Conservation (phyloP, 169 alveolate genomes). For the Plasmodium inui region DNA sequence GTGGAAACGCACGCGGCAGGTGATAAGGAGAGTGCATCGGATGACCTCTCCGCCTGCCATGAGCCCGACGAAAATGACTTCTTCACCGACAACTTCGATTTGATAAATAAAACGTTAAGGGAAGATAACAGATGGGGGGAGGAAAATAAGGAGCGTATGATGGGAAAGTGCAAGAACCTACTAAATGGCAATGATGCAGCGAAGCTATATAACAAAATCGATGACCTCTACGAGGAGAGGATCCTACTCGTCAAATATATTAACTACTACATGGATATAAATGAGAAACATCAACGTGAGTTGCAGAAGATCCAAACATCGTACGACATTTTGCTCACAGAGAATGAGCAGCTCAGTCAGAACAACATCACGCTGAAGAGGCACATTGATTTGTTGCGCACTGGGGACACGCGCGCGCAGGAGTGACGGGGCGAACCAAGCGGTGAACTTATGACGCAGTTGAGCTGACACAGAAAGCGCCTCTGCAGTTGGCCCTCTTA, state of each 20-base stretch:
- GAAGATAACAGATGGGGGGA: background rate
- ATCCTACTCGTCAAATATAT: constrained; percentile 29
- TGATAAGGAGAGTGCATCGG: background rate
- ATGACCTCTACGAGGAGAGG: constrained; percentile 30
- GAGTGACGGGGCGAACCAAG: background rate
- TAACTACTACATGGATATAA: constrained; percentile 4
- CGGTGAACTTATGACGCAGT: background rate
- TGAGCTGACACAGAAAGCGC: background rate
- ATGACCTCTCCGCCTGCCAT: background rate
- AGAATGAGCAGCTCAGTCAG: constrained; percentile 44
- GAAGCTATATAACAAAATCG: constrained; percentile 7
- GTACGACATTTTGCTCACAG: constrained; percentile 12
- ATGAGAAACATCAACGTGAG: background rate
- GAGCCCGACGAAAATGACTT: background rate
- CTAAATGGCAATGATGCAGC: constrained; percentile 6
- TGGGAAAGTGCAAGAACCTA: constrained; percentile 10
- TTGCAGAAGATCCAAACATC: constrained; percentile 14
- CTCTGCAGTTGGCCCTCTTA: background rate
- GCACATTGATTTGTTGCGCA: constrained; percentile 8
- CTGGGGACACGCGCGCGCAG: background rate
- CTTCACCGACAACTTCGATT: background rate
- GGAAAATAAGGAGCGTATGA: constrained; percentile 10
- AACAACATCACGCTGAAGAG: constrained; percentile 46
- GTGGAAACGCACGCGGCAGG: background rate
- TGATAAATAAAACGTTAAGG: background rate